Evolutionary conservation across 345 rosid genomes (phyloP).

Genomic region (Viola odorata): DNA sequence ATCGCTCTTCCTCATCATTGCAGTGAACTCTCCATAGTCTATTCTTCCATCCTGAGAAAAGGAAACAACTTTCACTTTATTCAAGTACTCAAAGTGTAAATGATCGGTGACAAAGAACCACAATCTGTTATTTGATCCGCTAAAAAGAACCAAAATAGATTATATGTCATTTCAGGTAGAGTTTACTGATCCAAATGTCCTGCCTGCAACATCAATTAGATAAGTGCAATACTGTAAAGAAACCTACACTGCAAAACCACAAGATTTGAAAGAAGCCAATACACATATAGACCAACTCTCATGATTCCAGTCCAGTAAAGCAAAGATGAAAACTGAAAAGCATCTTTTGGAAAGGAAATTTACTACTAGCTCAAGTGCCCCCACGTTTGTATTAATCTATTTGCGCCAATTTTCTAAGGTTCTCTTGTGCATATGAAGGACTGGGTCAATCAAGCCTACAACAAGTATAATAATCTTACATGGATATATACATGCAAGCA

Average conservation of each 20-base stretch:
- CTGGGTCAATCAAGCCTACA: neutral
- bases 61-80: neutral
- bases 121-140: neutral
- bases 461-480: neutral
- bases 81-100: too few relatives aligned
- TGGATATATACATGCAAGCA: too few relatives aligned
- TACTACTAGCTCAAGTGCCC: neutral
- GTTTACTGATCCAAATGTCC: neutral
- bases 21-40: conserved; percentile 75
- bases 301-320: neutral
- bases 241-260: neutral
- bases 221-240: too few relatives aligned
- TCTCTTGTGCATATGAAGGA: neutral
- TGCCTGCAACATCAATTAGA: neutral
- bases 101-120: neutral
- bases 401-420: too few relatives aligned
- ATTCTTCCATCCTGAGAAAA: conserved; percentile 71
- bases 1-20: conserved; percentile 83
- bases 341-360: neutral
- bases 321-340: neutral
- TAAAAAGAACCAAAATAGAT: neutral
- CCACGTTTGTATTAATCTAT: neutral
- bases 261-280: neutral
- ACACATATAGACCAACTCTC: too few relatives aligned
- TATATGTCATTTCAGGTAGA: neutral